Conservation (phyloP, 2,329 filamentous ascomycete species). For the Pseudovirgaria hyperparasitica region DNA sequence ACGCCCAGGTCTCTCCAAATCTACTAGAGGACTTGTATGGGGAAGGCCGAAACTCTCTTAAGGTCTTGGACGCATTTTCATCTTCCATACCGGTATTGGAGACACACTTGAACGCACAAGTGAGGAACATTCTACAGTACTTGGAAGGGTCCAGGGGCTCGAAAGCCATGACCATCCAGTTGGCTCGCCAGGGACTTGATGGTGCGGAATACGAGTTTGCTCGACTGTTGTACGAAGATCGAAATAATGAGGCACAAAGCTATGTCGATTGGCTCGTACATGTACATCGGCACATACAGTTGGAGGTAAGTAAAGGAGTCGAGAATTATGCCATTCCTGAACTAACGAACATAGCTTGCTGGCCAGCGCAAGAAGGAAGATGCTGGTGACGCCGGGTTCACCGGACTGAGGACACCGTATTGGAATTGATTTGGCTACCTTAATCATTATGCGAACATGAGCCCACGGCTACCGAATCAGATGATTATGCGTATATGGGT, state of each 20-base stretch:
- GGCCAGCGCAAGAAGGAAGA: constrained; percentile 62
- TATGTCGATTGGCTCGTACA: constrained; percentile 99
- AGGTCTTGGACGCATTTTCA: constrained; percentile 67
- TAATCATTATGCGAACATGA: no score
- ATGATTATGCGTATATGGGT: no score
- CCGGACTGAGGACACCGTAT: constrained; percentile 26
- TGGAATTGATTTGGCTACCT: constrained; percentile 24
- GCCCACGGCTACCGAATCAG: no score
- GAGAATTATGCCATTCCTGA: background rate
- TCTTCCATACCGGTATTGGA: constrained; percentile 72
- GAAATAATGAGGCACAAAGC: constrained; percentile 94
- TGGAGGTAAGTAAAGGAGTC: constrained; percentile 45
- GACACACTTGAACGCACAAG: constrained; percentile 88
- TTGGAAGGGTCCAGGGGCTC: constrained; percentile 67
- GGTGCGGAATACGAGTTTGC: constrained; percentile 97
- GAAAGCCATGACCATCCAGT: constrained; percentile 78
- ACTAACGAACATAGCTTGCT: constrained; percentile 29
- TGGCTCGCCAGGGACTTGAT: constrained; percentile 85
- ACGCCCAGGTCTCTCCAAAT: constrained; percentile 84
- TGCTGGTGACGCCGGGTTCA: constrained; percentile 26
- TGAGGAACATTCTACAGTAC: constrained; percentile 85
- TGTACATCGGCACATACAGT: constrained; percentile 81
- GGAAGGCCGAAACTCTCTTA: constrained; percentile 55
- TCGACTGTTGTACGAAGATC: constrained; percentile 76
- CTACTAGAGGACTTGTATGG: constrained; percentile 85